Percentiles rank a stretch among this genome's conserved stretches.
Evolutionary conservation across 192 early-diverging fungal species (phyloP).

Genomic region (Coemansia sp.): DNA sequence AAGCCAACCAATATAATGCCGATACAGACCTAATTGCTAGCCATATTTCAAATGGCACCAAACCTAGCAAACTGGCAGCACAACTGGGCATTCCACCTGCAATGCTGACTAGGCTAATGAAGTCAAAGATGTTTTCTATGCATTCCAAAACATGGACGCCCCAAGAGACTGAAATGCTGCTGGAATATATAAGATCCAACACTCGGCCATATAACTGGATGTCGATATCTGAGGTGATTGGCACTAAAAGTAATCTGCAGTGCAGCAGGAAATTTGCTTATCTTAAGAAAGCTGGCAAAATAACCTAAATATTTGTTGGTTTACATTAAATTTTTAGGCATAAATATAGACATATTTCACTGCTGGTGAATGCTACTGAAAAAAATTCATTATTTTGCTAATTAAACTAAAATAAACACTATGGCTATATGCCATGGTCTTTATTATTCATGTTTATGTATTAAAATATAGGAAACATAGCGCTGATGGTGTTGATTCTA

Average conservation of each 20-base stretch:
- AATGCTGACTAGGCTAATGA: background rate
- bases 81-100: background rate
- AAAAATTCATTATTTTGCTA: too few species aligned
- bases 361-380: too few species aligned
- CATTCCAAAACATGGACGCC: background rate
- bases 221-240: background rate
- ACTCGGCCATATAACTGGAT: background rate
- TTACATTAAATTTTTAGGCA: too few species aligned
- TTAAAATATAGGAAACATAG: too few species aligned
- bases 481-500: too few species aligned
- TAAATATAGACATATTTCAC: too few species aligned
- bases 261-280: background rate
- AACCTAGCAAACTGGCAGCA: background rate
- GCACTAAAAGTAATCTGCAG: background rate
- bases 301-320: too few species aligned
- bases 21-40: background rate
- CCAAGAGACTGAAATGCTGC: background rate
- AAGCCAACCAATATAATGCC: conserved; percentile 1
- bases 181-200: background rate
- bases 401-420: too few species aligned
- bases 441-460: too few species aligned
- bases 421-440: too few species aligned
- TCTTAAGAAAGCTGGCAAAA: too few species aligned
- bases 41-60: background rate
- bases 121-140: background rate